Conservation (phyloP, 169 alveolate species). For the Perkinsus chesapeaki region DNA sequence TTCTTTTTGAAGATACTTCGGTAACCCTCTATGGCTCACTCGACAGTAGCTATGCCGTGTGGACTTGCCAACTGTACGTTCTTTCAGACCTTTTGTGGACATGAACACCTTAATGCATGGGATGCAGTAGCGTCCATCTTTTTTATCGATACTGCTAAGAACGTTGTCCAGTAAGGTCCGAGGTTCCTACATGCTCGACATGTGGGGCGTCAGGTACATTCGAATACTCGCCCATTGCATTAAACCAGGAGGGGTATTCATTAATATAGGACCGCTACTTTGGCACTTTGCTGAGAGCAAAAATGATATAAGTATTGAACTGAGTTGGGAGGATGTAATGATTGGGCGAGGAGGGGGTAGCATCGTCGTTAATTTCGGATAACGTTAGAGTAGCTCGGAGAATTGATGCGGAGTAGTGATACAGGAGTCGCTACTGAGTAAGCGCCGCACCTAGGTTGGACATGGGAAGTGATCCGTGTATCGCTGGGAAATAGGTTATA, state of each 20-base stretch:
- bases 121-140: slow-evolving; percentile 71
- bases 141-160: slow-evolving; percentile 79
- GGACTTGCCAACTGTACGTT: not conserved
- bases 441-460: too few species aligned
- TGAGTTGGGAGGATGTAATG: slow-evolving; percentile 61
- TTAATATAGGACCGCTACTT: slow-evolving; percentile 76
- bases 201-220: slow-evolving; percentile 50
- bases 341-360: not conserved
- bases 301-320: slow-evolving; percentile 56
- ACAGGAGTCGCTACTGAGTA: too few species aligned
- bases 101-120: slow-evolving; percentile 50
- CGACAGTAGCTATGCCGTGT: too few species aligned
- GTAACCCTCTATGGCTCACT: too few species aligned
- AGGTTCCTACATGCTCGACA: not conserved
- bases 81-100: slow-evolving; percentile 10
- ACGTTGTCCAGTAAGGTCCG: slow-evolving; percentile 30
- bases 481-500: too few species aligned
- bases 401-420: too few species aligned
- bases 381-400: not conserved
- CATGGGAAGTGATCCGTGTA: too few species aligned
- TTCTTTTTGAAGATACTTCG: too few species aligned
- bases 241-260: slow-evolving; percentile 70
- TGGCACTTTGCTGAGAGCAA: slow-evolving; percentile 68
- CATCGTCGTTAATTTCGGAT: not conserved
- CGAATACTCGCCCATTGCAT: slow-evolving; percentile 58